Percentiles rank a stretch among this genome's conserved stretches.
Evolutionary conservation across 306 rosid genomes (phyloP).

Genomic region (Pyrus pyrifolia): DNA sequence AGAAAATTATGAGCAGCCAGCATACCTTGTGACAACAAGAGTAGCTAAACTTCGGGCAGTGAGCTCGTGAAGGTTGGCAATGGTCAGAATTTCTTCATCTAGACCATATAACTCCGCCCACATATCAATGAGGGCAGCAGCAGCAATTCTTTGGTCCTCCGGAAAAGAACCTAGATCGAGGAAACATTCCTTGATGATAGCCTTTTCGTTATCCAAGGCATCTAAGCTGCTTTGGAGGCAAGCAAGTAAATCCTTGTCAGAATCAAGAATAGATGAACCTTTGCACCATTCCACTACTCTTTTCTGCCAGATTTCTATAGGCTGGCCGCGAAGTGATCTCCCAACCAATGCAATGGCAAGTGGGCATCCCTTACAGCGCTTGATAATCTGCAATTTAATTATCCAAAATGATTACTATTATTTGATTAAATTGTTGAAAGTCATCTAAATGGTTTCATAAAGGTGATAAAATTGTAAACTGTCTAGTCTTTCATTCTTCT

Average conservation of each 20-base stretch:
- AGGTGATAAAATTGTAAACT: not conserved
- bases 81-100: conserved; percentile 27
- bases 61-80: conserved; percentile 31
- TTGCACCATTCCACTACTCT: conserved; percentile 12
- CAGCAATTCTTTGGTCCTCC: conserved; percentile 51
- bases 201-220: conserved; percentile 15
- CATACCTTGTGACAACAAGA: conserved; percentile 47
- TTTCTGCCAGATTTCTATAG: conserved; percentile 22
- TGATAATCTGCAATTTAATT: conserved; percentile 41
- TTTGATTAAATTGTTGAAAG: not conserved
- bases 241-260: conserved; percentile 13
- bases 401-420: not conserved
- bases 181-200: conserved; percentile 38
- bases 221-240: conserved; percentile 44
- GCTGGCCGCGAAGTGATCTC: conserved; percentile 25
- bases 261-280: conserved; percentile 26
- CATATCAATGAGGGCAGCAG: conserved; percentile 46
- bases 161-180: conserved; percentile 53
- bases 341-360: conserved; percentile 45
- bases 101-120: conserved; percentile 38
- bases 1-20: not conserved
- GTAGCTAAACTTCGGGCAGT: conserved; percentile 26
- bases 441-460: not conserved
- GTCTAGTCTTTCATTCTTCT: not conserved
- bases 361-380: conserved; percentile 45